phyloP scores from a whole-genome alignment of 352 stramenopile species.

The Lagenidium sp. region DNA sequence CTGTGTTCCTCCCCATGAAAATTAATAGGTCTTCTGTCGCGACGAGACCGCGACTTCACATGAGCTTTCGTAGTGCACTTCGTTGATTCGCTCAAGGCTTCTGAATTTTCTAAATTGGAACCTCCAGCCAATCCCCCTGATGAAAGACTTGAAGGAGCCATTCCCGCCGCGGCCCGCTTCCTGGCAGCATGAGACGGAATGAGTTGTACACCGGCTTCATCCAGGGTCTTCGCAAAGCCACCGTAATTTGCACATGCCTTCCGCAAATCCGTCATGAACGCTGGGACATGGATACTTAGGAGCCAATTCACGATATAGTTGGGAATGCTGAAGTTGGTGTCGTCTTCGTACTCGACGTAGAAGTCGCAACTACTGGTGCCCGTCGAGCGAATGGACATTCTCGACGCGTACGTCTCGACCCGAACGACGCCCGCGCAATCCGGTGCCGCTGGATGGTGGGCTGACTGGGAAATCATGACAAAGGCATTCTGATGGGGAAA shows the following conservation, averaged over 20 bases:
- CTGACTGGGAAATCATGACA: slow-evolving; percentile 52
- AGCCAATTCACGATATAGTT: slow-evolving; percentile 60
- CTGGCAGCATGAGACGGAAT: no score
- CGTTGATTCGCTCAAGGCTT: no score
- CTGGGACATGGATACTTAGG: slow-evolving; percentile 35
- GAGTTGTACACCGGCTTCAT: slow-evolving; percentile 2
- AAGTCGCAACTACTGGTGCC: slow-evolving; percentile 55
- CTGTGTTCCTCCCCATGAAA: slow-evolving; percentile 2
- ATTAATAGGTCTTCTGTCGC: no score
- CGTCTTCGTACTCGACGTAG: slow-evolving; percentile 69
- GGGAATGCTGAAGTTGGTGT: slow-evolving; percentile 69
- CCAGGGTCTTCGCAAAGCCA: slow-evolving; percentile 11
- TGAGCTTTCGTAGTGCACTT: no score
- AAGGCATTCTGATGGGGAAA: slow-evolving; percentile 45
- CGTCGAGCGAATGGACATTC: slow-evolving; percentile 49
- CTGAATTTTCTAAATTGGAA: no score
- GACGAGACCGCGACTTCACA: no score
- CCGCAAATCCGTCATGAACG: slow-evolving; percentile 55
- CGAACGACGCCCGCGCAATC: slow-evolving; percentile 28
- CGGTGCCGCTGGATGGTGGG: slow-evolving; percentile 37
- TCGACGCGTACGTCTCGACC: slow-evolving; percentile 52
- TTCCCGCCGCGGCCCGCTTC: no score
- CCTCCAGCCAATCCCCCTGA: no score
- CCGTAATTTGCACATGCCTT: slow-evolving; percentile 50
- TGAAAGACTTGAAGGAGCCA: no score